Conservation (phyloP, 129 eudicot species). For the Apium graveolens region DNA sequence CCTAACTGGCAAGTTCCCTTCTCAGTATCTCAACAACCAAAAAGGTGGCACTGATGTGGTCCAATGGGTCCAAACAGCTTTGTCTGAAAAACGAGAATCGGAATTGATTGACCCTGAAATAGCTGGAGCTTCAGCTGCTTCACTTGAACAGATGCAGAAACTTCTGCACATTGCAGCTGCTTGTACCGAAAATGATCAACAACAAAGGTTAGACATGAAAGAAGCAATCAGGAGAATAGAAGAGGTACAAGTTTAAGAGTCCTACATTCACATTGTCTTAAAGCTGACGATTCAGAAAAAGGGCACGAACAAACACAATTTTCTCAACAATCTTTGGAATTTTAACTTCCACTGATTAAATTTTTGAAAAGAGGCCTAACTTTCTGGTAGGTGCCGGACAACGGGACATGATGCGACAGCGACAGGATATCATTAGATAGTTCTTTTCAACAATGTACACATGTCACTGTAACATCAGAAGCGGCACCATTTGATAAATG, state of each 20-base stretch:
- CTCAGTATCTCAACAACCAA: conserved; percentile 65
- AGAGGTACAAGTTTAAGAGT: conserved; percentile 40
- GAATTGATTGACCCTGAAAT: conserved; percentile 78
- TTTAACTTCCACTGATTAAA: neutral
- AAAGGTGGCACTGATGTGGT: conserved; percentile 88
- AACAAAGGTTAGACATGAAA: conserved; percentile 42
- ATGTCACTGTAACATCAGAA: neutral
- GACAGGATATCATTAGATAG: neutral
- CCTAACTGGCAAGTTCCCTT: conserved; percentile 76
- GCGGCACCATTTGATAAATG: neutral
- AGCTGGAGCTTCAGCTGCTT: conserved; percentile 5
- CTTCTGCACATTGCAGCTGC: conserved; percentile 55
- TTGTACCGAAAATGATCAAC: conserved; percentile 46
- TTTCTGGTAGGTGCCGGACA: neutral
- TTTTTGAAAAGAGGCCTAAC: neutral
- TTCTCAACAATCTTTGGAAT: neutral
- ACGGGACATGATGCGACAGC: neutral
- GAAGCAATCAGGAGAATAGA: conserved; percentile 71
- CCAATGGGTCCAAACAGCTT: conserved; percentile 61
- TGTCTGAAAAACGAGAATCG: conserved; percentile 42
- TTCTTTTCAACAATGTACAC: neutral
- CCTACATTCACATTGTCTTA: neutral
- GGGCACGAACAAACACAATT: neutral
- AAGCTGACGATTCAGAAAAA: neutral
- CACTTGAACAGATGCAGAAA: conserved; percentile 45